Percentiles rank a stretch among this genome's conserved stretches.
Evolutionary conservation across 331 rosid species (phyloP).

Genomic region (Spiraea crenata): DNA sequence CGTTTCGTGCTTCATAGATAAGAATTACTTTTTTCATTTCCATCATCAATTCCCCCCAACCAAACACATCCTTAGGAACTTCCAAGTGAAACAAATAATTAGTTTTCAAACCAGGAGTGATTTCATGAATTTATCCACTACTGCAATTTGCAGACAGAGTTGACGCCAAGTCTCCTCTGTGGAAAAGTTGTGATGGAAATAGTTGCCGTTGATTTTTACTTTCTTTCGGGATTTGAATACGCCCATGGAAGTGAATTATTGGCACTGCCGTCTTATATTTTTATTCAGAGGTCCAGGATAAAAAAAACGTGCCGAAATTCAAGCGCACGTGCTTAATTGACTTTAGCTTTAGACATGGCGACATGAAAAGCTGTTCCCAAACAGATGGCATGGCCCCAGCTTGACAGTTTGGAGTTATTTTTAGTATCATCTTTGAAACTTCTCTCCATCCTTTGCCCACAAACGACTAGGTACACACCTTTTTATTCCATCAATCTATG

Average conservation of each 20-base stretch:
- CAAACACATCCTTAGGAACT: too few species aligned
- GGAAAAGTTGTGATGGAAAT: neutral
- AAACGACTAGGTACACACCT: neutral
- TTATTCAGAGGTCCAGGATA: neutral
- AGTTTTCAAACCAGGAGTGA: too few species aligned
- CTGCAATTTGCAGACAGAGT: neutral
- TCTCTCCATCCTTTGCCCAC: neutral
- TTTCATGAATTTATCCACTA: neutral
- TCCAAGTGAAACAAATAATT: too few species aligned
- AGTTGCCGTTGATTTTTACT: neutral
- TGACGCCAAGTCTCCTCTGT: neutral
- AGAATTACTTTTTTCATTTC: too few species aligned
- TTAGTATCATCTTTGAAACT: neutral
- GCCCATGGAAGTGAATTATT: too few species aligned
- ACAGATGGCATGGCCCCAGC: neutral
- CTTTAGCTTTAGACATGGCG: neutral
- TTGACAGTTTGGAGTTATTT: too few species aligned
- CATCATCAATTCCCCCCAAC: too few species aligned
- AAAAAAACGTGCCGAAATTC: conserved; percentile 11
- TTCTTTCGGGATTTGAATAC: too few species aligned
- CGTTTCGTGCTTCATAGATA: too few species aligned
- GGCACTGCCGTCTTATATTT: too few species aligned
- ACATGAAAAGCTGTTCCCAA: neutral
- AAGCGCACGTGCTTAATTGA: neutral
- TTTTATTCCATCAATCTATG: neutral